Conservation (phyloP, 78 protist species). For the Trichosphaerium sp. region DNA sequence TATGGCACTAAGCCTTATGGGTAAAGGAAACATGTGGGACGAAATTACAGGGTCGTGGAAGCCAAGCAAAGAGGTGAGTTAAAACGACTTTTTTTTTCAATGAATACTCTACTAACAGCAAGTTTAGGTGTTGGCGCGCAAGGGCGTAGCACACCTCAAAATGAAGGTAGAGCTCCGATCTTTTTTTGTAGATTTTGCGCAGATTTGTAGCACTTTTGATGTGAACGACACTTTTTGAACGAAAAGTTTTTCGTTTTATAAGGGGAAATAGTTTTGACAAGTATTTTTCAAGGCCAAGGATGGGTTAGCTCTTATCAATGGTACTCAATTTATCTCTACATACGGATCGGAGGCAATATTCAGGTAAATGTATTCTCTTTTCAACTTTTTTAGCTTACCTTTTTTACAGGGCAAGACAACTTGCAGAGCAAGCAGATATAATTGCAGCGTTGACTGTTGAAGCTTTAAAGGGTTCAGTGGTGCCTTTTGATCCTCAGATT, state of each 20-base stretch:
- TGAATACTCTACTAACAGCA: not conserved
- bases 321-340: conserved; percentile 78
- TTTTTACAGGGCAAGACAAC: conserved; percentile 2
- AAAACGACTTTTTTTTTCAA: not conserved
- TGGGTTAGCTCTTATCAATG: conserved; percentile 86
- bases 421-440: conserved; percentile 34
- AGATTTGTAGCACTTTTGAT: too few species aligned
- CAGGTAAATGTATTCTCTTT: not conserved
- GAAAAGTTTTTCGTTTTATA: not conserved
- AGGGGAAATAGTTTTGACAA: not conserved
- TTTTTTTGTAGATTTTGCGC: conserved; percentile 7
- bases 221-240: not conserved
- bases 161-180: not conserved
- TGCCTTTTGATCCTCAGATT: conserved; percentile 44
- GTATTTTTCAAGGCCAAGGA: conserved; percentile 63
- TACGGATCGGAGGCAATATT: conserved; percentile 39
- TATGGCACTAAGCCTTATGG: conserved; percentile 68
- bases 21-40: conserved; percentile 59
- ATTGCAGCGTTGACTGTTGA: conserved; percentile 74
- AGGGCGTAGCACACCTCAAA: not conserved
- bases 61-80: conserved; percentile 6
- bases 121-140: not conserved
- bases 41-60: not conserved
- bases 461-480: conserved; percentile 56
- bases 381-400: too few species aligned